Conservation (phyloP, 345 rosid species). For the Salix purpurea region DNA sequence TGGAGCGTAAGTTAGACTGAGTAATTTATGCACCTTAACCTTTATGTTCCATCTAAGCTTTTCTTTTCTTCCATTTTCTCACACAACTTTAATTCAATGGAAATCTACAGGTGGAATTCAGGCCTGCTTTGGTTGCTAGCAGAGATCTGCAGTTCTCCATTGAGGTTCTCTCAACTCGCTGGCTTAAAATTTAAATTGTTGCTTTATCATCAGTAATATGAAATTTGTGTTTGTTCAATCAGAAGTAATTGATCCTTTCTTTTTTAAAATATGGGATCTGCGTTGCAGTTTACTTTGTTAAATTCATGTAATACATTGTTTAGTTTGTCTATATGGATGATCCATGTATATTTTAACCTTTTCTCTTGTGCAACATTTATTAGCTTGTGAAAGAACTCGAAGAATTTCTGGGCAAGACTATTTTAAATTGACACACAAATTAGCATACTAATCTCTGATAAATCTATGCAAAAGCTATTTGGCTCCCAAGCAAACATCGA, state of each 20-base stretch:
- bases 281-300: too few relatives aligned
- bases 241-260: not conserved
- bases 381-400: too few relatives aligned
- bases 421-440: too few relatives aligned
- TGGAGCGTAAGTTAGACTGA: not conserved
- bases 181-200: not conserved
- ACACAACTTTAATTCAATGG: too few relatives aligned
- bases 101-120: conserved; percentile 71
- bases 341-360: not conserved
- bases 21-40: not conserved
- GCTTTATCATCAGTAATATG: not conserved
- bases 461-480: too few relatives aligned
- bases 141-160: conserved; percentile 65
- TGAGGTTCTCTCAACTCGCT: conserved; percentile 53
- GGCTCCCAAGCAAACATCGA: too few relatives aligned
- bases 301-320: too few relatives aligned
- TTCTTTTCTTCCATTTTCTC: not conserved
- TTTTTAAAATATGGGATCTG: not conserved
- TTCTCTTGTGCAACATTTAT: too few relatives aligned
- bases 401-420: not conserved
- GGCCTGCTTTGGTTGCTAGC: conserved; percentile 59
- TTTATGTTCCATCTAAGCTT: not conserved
- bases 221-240: not conserved
- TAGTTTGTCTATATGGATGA: not conserved
- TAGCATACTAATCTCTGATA: too few relatives aligned